A percentile compares a stretch with the other conserved stretches of the same genome.
Conservation (phyloP, 139 green algal genomes). For the Chlorella sp. region DNA sequence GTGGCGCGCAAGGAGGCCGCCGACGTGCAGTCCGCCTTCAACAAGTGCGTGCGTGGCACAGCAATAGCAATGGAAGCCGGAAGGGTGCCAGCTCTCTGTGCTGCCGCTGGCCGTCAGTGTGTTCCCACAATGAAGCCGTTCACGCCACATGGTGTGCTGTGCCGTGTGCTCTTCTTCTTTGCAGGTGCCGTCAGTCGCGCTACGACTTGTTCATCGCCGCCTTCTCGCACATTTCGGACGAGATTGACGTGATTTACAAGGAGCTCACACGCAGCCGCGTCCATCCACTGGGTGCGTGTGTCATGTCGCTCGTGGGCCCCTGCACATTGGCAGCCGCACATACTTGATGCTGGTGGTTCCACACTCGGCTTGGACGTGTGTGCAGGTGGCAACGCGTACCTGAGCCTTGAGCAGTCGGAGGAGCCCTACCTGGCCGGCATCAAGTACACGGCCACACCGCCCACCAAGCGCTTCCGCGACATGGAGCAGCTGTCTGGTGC, state of each 20-base stretch:
- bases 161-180: neutral
- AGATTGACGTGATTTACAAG: conserved; percentile 95
- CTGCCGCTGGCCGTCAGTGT: too few relatives aligned
- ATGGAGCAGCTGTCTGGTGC: conserved; percentile 95
- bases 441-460: conserved; percentile 94
- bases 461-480: conserved; percentile 93
- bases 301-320: too few relatives aligned
- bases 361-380: neutral
- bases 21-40: conserved; percentile 48
- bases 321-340: neutral
- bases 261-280: conserved; percentile 58
- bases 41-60: conserved; percentile 12
- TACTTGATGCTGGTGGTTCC: neutral
- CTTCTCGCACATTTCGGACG: conserved; percentile 73
- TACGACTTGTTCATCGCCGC: conserved; percentile 76
- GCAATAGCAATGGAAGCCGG: too few relatives aligned
- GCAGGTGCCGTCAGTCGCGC: conserved; percentile 36
- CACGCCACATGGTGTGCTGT: neutral
- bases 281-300: conserved; percentile 65
- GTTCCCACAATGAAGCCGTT: too few relatives aligned
- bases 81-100: too few relatives aligned
- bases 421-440: conserved; percentile 86
- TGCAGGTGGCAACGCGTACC: conserved; percentile 69
- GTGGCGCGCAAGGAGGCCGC: conserved; percentile 38
- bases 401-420: conserved; percentile 65